phyloP scores from a whole-genome alignment of 768 basidiomycete species.

The Pulveroboletus sp. region DNA sequence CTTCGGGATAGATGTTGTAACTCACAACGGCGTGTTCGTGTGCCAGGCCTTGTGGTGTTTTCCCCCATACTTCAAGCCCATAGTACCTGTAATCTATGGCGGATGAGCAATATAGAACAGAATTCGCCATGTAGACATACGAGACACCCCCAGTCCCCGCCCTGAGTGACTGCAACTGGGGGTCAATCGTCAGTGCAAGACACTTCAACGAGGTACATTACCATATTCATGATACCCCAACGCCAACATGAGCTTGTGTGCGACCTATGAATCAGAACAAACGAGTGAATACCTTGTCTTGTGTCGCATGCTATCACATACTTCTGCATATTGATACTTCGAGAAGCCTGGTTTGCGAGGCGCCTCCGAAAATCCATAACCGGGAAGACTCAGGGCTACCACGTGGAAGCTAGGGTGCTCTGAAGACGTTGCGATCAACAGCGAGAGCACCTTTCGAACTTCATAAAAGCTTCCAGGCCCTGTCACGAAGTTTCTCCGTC shows the following conservation, averaged over 20 bases:
- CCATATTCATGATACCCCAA: conserved; percentile 50
- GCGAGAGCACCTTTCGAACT: conserved; percentile 52
- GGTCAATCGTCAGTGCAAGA: background rate
- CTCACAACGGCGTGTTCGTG: conserved; percentile 45
- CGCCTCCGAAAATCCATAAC: conserved; percentile 58
- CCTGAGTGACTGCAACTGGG: conserved; percentile 39
- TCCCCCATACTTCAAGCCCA: conserved; percentile 35
- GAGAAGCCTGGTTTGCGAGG: conserved; percentile 50
- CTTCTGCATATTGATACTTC: conserved; percentile 53
- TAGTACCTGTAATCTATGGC: conserved; percentile 32
- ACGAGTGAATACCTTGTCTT: background rate
- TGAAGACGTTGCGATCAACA: conserved; percentile 40
- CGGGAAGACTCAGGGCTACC: conserved; percentile 54
- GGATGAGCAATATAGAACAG: background rate
- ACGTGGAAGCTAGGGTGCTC: conserved; percentile 59
- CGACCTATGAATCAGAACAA: conserved; percentile 30
- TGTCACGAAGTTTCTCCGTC: background rate
- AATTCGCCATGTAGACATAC: conserved; percentile 22
- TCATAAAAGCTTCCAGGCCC: conserved; percentile 56
- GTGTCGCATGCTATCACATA: conserved; percentile 9
- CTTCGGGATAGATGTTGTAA: background rate
- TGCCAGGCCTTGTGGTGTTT: conserved; percentile 51
- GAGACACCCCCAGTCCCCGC: conserved; percentile 45
- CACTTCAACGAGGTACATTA: conserved; percentile 9
- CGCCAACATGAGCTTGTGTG: conserved; percentile 46